Percentiles rank a stretch among this genome's conserved stretches.
phyloP scores from a whole-genome alignment of 2,329 filamentous ascomycete species.

The Cordyceps sp. region DNA sequence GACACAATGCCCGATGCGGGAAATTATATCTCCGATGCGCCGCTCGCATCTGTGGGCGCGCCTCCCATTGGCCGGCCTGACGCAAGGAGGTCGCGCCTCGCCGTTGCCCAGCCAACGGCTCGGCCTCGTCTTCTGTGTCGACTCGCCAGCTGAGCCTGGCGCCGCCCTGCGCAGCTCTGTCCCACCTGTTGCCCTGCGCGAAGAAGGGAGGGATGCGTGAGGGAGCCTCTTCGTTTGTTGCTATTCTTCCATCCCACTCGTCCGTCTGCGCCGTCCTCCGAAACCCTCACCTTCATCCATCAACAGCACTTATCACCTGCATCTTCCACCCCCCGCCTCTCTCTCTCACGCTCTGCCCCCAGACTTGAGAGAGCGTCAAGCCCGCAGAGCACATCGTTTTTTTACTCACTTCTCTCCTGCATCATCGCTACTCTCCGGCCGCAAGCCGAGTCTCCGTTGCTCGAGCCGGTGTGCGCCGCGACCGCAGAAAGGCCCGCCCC shows the following conservation, averaged over 20 bases:
- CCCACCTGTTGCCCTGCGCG: slow-evolving; percentile 1
- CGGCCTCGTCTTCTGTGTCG: too few species aligned
- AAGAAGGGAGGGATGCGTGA: slow-evolving; percentile 2
- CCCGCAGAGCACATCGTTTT: too few species aligned
- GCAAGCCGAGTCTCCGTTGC: background rate
- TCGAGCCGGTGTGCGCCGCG: background rate
- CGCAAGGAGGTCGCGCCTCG: too few species aligned
- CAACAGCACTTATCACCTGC: background rate
- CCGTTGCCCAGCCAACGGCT: background rate
- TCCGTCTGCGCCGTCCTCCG: background rate
- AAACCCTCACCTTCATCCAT: too few species aligned
- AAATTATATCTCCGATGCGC: background rate
- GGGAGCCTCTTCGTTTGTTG: background rate
- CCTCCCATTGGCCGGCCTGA: background rate
- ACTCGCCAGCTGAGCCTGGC: too few species aligned
- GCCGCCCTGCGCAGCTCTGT: background rate
- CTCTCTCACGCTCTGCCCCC: too few species aligned
- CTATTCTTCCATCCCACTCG: background rate
- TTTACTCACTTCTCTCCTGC: too few species aligned
- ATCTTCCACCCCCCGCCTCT: background rate
- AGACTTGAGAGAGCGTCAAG: too few species aligned
- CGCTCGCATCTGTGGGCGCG: background rate
- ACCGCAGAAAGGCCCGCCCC: background rate
- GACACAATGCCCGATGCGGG: too few species aligned
- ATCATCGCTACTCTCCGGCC: too few species aligned